Base-by-base conservation (phyloP, 1,139 yeast genomes). In the Yamadazyma pseudoaaseri region DNA sequence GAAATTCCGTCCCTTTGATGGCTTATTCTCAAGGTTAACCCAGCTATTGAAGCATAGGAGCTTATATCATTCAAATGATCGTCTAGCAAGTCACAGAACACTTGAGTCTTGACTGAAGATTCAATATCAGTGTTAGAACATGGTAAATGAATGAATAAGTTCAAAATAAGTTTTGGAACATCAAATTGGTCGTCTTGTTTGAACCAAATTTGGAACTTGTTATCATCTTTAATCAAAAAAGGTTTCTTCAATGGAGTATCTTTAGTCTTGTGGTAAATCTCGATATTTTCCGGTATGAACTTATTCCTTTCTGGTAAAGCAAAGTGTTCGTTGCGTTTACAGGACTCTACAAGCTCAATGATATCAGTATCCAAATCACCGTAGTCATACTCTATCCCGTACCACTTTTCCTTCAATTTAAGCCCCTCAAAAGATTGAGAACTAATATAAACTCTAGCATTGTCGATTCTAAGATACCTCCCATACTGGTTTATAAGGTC, bases 151-250 rank as follows among this genome's bases (percentile, higher is more conserved):
- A 92, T 66, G 30, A 76, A 69, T 31, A 86, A 58, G 31, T 77
- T 76, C 20, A 87, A 75, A 30, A 77, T 70, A 1, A 94, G 94
- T 58, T 90, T 86, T 30, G 98, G 98, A 12, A 86, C 84, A 69
- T 85, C 79, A 52, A 92, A 86, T 31, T 82, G 79, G 46, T 92
- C 96, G 60, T 92, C 97, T 51, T 84, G 84, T 55, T 90, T 92
- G 58, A 72, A 87, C 98, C 98, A 92, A 23, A 87, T 65, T 48
- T 67, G 70, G 36, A 56, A 47, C 36, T 54, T 59, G 20, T 50
- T 49, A 23, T 53, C 49, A 31, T 67, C 67, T 25, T 58, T 55
- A 30, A 70, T 51, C 27, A 70, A 51, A 40, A 54, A 63, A 3
- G 75, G 76, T 41, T 61, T 62, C 5, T 47, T 44, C 29, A 62